Conservation (phyloP, 2,329 filamentous ascomycete genomes). For the Colletotrichum musae region DNA sequence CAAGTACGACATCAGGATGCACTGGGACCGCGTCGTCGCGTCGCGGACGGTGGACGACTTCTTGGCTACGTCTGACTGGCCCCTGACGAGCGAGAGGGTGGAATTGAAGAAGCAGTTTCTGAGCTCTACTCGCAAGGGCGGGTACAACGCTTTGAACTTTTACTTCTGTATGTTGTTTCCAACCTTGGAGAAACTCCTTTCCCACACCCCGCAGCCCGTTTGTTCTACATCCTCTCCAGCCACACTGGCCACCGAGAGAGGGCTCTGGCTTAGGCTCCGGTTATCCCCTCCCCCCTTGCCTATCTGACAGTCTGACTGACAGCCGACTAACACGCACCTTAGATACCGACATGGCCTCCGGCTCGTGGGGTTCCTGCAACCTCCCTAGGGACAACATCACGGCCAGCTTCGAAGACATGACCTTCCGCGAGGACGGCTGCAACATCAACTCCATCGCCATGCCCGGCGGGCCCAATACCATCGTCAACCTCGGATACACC, state of each 20-base stretch:
- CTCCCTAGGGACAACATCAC: constrained; percentile 47
- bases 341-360: constrained; percentile 18
- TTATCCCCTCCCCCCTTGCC: too few species aligned
- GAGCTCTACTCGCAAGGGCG: not conserved
- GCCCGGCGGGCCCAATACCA: constrained; percentile 4
- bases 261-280: too few species aligned
- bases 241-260: too few species aligned
- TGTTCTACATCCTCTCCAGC: too few species aligned
- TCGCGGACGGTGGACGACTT: constrained; percentile 35
- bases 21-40: constrained; percentile 39
- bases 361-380: constrained; percentile 56
- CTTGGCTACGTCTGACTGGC: not conserved
- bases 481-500: constrained; percentile 41
- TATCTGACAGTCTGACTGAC: not conserved
- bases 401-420: constrained; percentile 11
- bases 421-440: constrained; percentile 34
- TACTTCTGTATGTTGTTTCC: not conserved
- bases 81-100: not conserved
- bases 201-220: too few species aligned
- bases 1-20: not conserved
- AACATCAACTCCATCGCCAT: constrained; percentile 35
- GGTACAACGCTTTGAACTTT: not conserved
- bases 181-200: not conserved
- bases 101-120: not conserved
- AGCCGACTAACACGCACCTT: not conserved